Base-by-base conservation (phyloP, 345 rosid species). In the Anastatica hierochuntica region DNA sequence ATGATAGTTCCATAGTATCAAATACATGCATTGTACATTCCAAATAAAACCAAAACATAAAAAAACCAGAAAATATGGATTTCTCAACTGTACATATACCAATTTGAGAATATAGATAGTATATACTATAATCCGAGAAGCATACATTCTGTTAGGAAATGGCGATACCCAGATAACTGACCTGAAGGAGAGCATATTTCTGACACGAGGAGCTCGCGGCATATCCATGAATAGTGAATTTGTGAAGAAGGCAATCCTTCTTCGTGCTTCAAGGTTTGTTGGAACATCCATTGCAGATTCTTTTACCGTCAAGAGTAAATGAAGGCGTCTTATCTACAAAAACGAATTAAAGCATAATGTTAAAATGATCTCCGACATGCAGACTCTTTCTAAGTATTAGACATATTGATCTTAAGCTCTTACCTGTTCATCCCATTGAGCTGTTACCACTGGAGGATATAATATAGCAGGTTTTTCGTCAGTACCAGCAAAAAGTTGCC, bases 391-490 rank as follows among this genome's bases (percentile, higher is more conserved):
- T 20, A 39, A 52, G 12, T 19, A 15, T 40, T 13, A 45, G 50
- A 14, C 46, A 19, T 14, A 12, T 26, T 41, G n/a, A n/a, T 38
- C 24, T 14, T 18, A 37, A 29, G 15, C 2, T 50, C 14, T 19
- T 63, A 88, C 98, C 90, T 92, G 96, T 69, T 92, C 98, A 64
- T 79, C 90, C 98, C 96, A 92, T 24, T 79, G 90, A 43, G 96
- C 72, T 35, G 94, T 79, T 50, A 63, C 68, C 20, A 17, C 70
- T 16, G 96, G 96, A 56, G 98, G 98, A 76, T 79, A 84, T 47
- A 68, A 26, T 66, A 92, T 79, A 56, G 98, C 95, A 54, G 97
- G 95, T 66, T 75, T 87, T 48, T 84, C 71, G 55, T 75, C 96
- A 33, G 84, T 82, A 52, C 97, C 97, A 69, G 89, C 83, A 79